phyloP scores from a whole-genome alignment of 148 eudicot genomes.

The Vaccinium myrtillus region DNA sequence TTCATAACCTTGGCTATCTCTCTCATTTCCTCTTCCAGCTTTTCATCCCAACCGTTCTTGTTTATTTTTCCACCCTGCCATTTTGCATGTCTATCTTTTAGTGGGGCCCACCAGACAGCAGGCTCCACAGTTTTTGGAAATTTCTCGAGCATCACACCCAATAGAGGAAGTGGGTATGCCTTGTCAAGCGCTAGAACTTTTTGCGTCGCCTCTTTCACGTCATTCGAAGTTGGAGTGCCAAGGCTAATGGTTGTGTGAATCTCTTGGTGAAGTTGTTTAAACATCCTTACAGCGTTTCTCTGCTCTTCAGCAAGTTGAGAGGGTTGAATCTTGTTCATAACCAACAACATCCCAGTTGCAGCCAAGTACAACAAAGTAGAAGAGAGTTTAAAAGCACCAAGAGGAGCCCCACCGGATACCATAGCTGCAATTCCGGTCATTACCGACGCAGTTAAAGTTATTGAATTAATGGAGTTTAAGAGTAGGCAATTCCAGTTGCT shows the following conservation, averaged over 20 bases:
- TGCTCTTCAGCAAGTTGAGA: slow-evolving; percentile 76
- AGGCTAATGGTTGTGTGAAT: slow-evolving; percentile 30
- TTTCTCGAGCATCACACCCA: slow-evolving; percentile 64
- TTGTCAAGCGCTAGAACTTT: slow-evolving; percentile 56
- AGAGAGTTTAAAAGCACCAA: slow-evolving; percentile 35
- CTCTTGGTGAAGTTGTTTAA: slow-evolving; percentile 35
- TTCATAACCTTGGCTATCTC: slow-evolving; percentile 40
- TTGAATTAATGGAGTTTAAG: slow-evolving; percentile 53
- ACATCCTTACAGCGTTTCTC: slow-evolving; percentile 50
- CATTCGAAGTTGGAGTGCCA: slow-evolving; percentile 12
- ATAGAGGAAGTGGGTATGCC: slow-evolving; percentile 66
- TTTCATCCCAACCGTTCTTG: slow-evolving; percentile 51
- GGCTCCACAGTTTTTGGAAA: slow-evolving; percentile 50
- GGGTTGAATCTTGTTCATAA: slow-evolving; percentile 69
- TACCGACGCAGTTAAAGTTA: slow-evolving; percentile 59
- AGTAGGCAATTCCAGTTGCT: slow-evolving; percentile 60
- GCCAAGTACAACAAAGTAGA: slow-evolving; percentile 45
- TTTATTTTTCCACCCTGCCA: neutral
- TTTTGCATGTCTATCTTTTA: neutral
- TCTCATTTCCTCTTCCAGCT: slow-evolving; percentile 51
- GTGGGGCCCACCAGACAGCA: slow-evolving; percentile 53
- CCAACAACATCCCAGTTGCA: slow-evolving; percentile 39
- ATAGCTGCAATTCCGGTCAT: slow-evolving; percentile 46
- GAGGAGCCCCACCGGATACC: slow-evolving; percentile 4
- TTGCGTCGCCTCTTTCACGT: slow-evolving; percentile 42